Evolutionary conservation across 345 rosid species (phyloP).

Genomic region (Mercurialis annua): DNA sequence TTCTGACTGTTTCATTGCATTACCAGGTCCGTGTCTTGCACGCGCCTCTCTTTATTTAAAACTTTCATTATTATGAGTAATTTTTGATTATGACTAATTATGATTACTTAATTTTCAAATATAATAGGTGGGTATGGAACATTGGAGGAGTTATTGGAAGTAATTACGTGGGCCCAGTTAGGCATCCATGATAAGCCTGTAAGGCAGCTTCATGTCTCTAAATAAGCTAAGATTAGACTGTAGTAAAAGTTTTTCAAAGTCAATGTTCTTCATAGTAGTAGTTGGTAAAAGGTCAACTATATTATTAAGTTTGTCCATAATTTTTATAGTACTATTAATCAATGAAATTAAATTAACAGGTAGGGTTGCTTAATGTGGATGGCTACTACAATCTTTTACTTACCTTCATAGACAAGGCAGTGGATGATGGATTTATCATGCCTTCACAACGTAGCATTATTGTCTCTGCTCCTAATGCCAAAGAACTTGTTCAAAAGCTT

Average conservation of each 20-base stretch:
- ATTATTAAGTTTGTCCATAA: background rate
- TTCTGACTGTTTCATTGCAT: conserved; percentile 48
- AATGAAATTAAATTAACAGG: conserved; percentile 33
- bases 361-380: conserved; percentile 53
- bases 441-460: conserved; percentile 57
- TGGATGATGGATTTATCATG: conserved; percentile 52
- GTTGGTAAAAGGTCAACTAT: background rate
- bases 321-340: background rate
- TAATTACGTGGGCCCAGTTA: conserved; percentile 48
- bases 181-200: conserved; percentile 58
- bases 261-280: background rate
- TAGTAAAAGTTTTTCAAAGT: background rate
- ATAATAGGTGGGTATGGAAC: conserved; percentile 48
- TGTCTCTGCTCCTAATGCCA: conserved; percentile 55
- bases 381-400: conserved; percentile 45
- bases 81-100: background rate
- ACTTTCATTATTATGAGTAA: background rate
- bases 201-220: conserved; percentile 10
- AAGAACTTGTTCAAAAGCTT: conserved; percentile 52
- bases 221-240: background rate
- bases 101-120: background rate
- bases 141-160: conserved; percentile 44
- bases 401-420: conserved; percentile 52
- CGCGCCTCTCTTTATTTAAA: background rate
- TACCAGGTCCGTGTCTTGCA: conserved; percentile 31